Evolutionary conservation across 2,329 filamentous ascomycete species (phyloP).

Genomic region (Microdochium paspali): DNA sequence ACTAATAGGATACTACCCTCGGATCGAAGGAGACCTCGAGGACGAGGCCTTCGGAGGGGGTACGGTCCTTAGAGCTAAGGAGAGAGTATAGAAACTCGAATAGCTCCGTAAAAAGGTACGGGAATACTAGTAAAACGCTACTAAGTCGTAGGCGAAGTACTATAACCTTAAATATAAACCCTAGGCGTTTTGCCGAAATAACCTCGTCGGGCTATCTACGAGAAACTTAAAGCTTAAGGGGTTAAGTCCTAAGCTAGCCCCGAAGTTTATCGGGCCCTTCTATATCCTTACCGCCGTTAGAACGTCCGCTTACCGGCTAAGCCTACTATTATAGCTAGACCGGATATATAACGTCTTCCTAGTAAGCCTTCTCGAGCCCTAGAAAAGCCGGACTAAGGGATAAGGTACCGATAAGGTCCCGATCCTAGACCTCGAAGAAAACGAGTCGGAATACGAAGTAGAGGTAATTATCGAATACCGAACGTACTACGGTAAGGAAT

Average conservation of each 20-base stretch:
- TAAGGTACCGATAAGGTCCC: neutral
- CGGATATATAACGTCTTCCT: neutral
- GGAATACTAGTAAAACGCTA: too few species aligned
- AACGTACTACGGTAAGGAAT: neutral
- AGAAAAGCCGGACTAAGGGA: neutral
- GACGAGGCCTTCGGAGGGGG: neutral
- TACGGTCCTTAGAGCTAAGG: neutral
- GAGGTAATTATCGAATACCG: neutral
- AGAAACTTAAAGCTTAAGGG: constrained; percentile 5
- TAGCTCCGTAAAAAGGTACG: neutral
- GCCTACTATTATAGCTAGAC: neutral
- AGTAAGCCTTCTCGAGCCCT: too few species aligned
- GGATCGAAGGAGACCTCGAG: neutral
- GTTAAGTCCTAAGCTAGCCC: constrained; percentile 3
- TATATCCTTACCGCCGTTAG: neutral
- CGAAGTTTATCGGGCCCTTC: constrained; percentile 3
- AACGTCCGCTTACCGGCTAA: neutral
- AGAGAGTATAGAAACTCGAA: neutral
- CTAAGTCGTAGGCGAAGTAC: too few species aligned
- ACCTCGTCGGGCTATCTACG: constrained; percentile 4
- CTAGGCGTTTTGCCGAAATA: constrained; percentile 2
- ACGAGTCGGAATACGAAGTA: constrained; percentile 2
- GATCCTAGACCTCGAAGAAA: neutral
- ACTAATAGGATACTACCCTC: constrained; percentile 7
- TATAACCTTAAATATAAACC: neutral